phyloP scores from a whole-genome alignment of 129 eudicot species.

The Ambrosia trifida region DNA sequence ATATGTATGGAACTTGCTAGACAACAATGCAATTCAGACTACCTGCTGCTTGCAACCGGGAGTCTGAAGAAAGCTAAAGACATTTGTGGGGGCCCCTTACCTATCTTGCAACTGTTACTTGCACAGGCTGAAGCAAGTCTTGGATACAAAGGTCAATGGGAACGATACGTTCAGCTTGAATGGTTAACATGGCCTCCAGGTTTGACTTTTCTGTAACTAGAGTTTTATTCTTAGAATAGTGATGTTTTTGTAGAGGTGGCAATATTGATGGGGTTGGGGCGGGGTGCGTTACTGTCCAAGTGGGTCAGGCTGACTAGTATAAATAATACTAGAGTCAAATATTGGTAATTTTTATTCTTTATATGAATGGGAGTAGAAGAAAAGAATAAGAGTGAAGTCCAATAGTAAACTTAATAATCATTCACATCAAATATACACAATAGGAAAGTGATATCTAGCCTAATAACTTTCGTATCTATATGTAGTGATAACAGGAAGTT shows the following conservation, averaged over 20 bases:
- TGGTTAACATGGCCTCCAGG: constrained; percentile 97
- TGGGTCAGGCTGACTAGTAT: not conserved
- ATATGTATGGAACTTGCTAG: constrained; percentile 89
- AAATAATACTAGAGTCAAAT: not conserved
- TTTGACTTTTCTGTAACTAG: constrained; percentile 30
- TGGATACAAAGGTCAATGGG: constrained; percentile 82
- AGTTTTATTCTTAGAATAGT: not conserved
- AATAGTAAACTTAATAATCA: not conserved
- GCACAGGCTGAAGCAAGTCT: constrained; percentile 96
- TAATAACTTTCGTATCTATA: not conserved
- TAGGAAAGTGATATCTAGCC: not conserved
- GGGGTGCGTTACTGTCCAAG: not conserved
- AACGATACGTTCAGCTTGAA: constrained; percentile 59
- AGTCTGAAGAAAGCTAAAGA: constrained; percentile 82
- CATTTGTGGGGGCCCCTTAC: constrained; percentile 47
- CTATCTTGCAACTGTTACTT: constrained; percentile 61
- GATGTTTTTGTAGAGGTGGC: constrained; percentile 1
- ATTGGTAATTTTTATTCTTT: not conserved
- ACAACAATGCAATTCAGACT: constrained; percentile 56
- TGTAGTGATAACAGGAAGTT: not conserved
- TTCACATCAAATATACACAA: not conserved
- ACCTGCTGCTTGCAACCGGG: constrained; percentile 58
- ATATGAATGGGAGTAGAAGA: not conserved
- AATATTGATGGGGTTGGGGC: not conserved
- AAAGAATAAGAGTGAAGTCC: not conserved